These are phyloP conservation scores for Lyophyllum shimeji DNA, from an alignment of 768 basidiomycete species.

Conservation along the genomic window DNA sequence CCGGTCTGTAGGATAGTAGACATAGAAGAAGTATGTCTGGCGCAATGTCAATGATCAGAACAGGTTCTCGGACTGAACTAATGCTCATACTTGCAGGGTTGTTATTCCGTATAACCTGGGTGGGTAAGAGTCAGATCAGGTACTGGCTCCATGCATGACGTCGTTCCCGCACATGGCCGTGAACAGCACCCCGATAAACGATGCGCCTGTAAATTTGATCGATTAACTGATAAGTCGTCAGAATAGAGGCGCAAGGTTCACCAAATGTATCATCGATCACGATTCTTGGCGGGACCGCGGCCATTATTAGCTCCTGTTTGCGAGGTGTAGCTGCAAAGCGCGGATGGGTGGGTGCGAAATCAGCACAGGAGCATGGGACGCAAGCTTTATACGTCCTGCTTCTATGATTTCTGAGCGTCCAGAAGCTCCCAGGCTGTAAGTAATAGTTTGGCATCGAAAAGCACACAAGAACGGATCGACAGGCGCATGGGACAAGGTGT, in stretches of 20 bases:
- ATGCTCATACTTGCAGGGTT: slow-evolving; percentile 27
- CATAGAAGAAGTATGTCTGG: slow-evolving; percentile 35
- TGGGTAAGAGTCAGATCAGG: background rate
- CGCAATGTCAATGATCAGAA: background rate
- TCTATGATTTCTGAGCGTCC: background rate
- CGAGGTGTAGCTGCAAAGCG: background rate
- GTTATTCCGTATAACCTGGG: slow-evolving; percentile 36
- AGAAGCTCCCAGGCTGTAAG: background rate
- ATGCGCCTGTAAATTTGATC: slow-evolving; percentile 18
- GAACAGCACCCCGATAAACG: slow-evolving; percentile 31
- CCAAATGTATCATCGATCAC: slow-evolving; percentile 24
- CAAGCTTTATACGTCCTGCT: slow-evolving; percentile 3
- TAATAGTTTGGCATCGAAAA: background rate
- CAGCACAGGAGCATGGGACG: background rate
- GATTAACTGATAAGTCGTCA: background rate
- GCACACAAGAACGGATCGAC: no score
- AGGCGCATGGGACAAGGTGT: background rate
- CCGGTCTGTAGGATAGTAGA: slow-evolving; percentile 31
- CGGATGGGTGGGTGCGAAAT: background rate
- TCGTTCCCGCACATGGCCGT: slow-evolving; percentile 27
- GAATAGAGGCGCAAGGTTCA: background rate
- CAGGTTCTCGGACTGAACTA: background rate
- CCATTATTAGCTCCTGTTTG: slow-evolving; percentile 2
- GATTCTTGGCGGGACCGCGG: background rate
- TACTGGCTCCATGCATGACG: background rate